These are phyloP conservation scores for Colletotrichum liaoningense DNA, from an alignment of 2,329 filamentous ascomycete genomes.

Conservation along the genomic window DNA sequence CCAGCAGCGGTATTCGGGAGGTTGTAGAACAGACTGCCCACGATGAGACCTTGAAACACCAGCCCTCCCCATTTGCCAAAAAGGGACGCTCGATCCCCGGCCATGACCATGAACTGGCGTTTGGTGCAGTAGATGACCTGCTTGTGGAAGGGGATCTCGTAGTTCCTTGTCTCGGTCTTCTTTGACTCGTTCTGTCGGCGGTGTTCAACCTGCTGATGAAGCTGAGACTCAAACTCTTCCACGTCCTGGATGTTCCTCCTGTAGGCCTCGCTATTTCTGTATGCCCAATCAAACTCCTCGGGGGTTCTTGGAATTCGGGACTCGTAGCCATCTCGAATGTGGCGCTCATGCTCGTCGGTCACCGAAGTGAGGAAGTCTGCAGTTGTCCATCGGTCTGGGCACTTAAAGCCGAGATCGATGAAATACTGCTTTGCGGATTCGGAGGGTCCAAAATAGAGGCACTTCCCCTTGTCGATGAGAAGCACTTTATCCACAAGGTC, in stretches of 20 bases:
- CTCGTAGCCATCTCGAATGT: conserved; percentile 49
- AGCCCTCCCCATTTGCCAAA: conserved; percentile 49
- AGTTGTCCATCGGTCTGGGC: conserved; percentile 77
- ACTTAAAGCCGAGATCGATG: conserved; percentile 76
- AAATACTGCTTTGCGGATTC: conserved; percentile 77
- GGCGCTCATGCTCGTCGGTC: conserved; percentile 70
- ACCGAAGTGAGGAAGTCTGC: conserved; percentile 83
- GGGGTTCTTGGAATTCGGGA: conserved; percentile 68
- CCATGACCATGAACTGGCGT: conserved; percentile 47
- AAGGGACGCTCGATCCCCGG: conserved; percentile 46
- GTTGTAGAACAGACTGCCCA: conserved; percentile 46
- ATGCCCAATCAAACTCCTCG: conserved; percentile 69
- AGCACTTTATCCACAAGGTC: conserved; percentile 76
- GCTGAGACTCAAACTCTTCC: conserved; percentile 61
- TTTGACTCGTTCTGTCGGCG: conserved; percentile 50
- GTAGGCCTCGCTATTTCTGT: conserved; percentile 58
- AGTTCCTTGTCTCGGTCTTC: conserved; percentile 60
- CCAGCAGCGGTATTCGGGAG: conserved; percentile 53
- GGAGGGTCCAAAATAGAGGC: conserved; percentile 77
- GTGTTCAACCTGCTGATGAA: conserved; percentile 58
- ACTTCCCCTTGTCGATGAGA: conserved; percentile 75
- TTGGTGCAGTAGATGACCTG: conserved; percentile 60
- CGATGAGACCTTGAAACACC: conserved; percentile 47
- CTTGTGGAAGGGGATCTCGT: conserved; percentile 60
- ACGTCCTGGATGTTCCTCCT: conserved; percentile 59